Evolutionary conservation across 495 filamentous ascomycete species (phyloP).

Genomic region (Tirmania nivea): DNA sequence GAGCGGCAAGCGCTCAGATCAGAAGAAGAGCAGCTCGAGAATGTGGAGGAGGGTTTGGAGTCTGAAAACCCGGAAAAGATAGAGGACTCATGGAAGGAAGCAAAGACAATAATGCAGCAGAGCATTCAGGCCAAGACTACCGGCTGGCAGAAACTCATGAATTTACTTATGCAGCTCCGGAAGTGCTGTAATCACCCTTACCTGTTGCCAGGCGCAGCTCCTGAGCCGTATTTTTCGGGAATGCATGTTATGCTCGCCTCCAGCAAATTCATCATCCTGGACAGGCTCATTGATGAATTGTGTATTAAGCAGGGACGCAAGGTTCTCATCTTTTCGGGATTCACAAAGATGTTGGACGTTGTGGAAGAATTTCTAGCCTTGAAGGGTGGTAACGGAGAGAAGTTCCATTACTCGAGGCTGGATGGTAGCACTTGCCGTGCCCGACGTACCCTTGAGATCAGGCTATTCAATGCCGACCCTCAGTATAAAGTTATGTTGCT

Average conservation of each 20-base stretch:
- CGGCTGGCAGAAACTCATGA: slow-evolving; percentile 36
- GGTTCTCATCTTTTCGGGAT: slow-evolving; percentile 41
- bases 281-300: slow-evolving; percentile 36
- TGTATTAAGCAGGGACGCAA: slow-evolving; percentile 37
- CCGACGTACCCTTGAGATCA: slow-evolving; percentile 33
- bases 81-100: slow-evolving; percentile 16
- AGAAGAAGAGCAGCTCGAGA: neutral
- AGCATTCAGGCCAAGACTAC: slow-evolving; percentile 18
- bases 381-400: slow-evolving; percentile 25
- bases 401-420: slow-evolving; percentile 33
- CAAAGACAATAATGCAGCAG: slow-evolving; percentile 22
- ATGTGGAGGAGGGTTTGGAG: slow-evolving; percentile 3
- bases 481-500: slow-evolving; percentile 40
- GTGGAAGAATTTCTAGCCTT: slow-evolving; percentile 35
- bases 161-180: slow-evolving; percentile 41
- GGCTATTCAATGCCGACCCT: slow-evolving; percentile 33
- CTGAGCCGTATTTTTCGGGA: slow-evolving; percentile 29
- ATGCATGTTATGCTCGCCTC: slow-evolving; percentile 33
- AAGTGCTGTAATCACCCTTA: slow-evolving; percentile 47
- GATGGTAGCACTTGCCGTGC: slow-evolving; percentile 36
- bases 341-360: slow-evolving; percentile 36
- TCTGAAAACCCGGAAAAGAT: slow-evolving; percentile 1
- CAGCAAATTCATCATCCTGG: slow-evolving; percentile 41
- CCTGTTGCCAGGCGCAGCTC: slow-evolving; percentile 30
- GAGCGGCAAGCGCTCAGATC: slow-evolving; percentile 5